Conservation (phyloP, 306 rosid species). For the Gastrolobium bilobum region DNA sequence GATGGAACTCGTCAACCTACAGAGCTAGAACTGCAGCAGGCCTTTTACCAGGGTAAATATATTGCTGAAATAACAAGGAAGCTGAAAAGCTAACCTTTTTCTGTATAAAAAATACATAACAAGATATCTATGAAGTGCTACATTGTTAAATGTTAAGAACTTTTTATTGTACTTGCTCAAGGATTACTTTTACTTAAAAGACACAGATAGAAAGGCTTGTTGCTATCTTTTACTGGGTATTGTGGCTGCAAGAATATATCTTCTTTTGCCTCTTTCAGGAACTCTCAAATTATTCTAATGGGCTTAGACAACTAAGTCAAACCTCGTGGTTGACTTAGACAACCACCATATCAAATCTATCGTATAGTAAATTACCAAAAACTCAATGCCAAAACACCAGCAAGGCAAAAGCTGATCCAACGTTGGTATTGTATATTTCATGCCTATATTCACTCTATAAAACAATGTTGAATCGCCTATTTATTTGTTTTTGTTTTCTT, state of each 20-base stretch:
- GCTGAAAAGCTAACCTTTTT: slow-evolving; percentile 60
- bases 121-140: background rate
- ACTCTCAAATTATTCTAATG: no score
- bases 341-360: no score
- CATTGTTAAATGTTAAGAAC: slow-evolving; percentile 24
- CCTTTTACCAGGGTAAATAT: slow-evolving; percentile 89
- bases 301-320: no score
- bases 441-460: no score
- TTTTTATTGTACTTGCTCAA: background rate
- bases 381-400: no score
- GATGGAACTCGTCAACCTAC: slow-evolving; percentile 94
- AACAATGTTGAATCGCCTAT: no score
- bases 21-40: slow-evolving; percentile 78
- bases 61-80: slow-evolving; percentile 77
- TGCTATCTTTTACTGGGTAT: slow-evolving; percentile 7
- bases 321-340: no score
- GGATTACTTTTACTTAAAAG: background rate
- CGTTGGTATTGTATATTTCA: no score
- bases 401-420: no score
- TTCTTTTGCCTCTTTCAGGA: no score
- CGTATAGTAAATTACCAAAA: no score
- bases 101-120: background rate
- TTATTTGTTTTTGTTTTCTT: no score
- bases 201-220: slow-evolving; percentile 6
- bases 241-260: slow-evolving; percentile 14